These are phyloP conservation scores for Arabidopsis suecica DNA, from an alignment of 345 rosid genomes.

Conservation along the genomic window DNA sequence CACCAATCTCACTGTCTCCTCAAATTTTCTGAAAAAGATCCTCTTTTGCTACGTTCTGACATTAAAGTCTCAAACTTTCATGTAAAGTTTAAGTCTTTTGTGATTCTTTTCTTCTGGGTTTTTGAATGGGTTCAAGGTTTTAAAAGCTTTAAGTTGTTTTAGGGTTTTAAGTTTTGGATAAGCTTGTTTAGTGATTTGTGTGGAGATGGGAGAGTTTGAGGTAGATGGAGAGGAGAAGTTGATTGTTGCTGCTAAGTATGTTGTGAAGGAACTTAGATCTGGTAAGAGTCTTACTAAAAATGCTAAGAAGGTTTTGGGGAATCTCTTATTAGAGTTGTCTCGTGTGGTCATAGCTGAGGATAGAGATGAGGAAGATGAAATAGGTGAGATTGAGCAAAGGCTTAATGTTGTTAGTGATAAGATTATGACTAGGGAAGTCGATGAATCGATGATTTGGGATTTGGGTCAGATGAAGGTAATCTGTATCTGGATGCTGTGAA, in stretches of 20 bases:
- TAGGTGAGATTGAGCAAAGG: constrained; percentile 53
- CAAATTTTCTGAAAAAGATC: not conserved
- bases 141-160: constrained; percentile 28
- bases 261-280: constrained; percentile 62
- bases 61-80: constrained; percentile 21
- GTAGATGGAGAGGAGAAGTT: constrained; percentile 63
- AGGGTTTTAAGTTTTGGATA: constrained; percentile 19
- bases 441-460: constrained; percentile 84
- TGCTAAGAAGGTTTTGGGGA: constrained; percentile 62
- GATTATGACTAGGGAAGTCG: constrained; percentile 70
- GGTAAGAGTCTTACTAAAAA: constrained; percentile 62
- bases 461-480: constrained; percentile 55
- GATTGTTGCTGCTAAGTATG: constrained; percentile 68
- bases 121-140: not conserved
- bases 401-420: constrained; percentile 63
- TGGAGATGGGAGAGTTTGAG: constrained; percentile 60
- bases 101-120: constrained; percentile 36
- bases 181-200: constrained; percentile 13
- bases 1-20: constrained; percentile 4
- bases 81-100: not conserved
- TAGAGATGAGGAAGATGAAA: constrained; percentile 42
- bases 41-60: constrained; percentile 4
- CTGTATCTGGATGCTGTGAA: constrained; percentile 64
- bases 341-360: constrained; percentile 47
- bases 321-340: constrained; percentile 67